Evolutionary conservation across 441 rosid species (phyloP), one percentile per base, ranked within the genome.

Genomic region (Erodium chrysanthum): DNA sequence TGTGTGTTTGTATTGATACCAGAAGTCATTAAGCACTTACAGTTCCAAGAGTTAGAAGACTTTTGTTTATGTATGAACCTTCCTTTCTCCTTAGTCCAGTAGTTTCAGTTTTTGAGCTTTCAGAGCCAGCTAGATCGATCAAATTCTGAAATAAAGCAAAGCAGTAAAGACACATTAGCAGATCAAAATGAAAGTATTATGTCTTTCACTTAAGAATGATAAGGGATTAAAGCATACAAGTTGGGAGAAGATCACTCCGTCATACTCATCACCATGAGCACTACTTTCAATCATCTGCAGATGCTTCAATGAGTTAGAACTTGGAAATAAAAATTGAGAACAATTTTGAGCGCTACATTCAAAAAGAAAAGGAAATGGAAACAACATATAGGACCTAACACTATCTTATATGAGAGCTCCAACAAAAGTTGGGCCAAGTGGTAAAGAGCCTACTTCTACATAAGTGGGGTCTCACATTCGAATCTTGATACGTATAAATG

Each of bases 21-120:
- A 58, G 15, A 58, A 58, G 5, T 58, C 66, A 62, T 5, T 25
- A n/a, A 66, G 74, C 70, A 85, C 96, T 12, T 83, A 96, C 99
- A 58, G 99, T 92, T 81, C 99, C 99, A 74, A 96, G 96, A 73
- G 99, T 96, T 42, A 96, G 85, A 79, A 96, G 98, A 71, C 97
- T 96, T 86, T 96, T 96, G 89, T 96, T 96, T 76, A 96, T 96
- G 84, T 89, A 96, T 73, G 99, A 83, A 77, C 98, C 99, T 80
- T 96, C 99, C 78, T 92, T 96, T 80, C 99, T 90, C 80, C 99
- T 79, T 66, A 96, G 54, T 70, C 99, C 98, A 68, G 96, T 92
- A 67, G 99, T 96, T 82, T 96, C 99, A 35, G 99, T 96, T 85
- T 96, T 96, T 76, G 99, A 92, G 82, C 99, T 96, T 84, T 96